These are phyloP conservation scores for Mangifera indica DNA, from an alignment of 345 rosid genomes.

Conservation along the genomic window DNA sequence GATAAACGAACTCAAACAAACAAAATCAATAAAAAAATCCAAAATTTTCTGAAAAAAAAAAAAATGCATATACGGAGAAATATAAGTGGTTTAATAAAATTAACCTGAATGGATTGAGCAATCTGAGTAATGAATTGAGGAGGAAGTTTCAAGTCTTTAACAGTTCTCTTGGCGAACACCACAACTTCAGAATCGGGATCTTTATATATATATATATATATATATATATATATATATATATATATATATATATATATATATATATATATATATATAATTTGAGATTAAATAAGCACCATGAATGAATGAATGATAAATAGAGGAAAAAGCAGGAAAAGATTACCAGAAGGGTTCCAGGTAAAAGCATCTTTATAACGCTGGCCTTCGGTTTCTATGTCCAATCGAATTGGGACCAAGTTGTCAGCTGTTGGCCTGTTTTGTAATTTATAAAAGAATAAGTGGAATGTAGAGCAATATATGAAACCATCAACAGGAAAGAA, in stretches of 20 bases:
- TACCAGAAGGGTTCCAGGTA: conserved; percentile 97
- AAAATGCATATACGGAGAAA: not conserved
- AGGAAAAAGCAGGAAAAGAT: not conserved
- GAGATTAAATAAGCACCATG: not conserved
- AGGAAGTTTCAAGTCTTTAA: conserved; percentile 90
- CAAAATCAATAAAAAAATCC: not conserved
- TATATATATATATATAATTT: too few relatives aligned
- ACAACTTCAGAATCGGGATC: conserved; percentile 91
- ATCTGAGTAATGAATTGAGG: conserved; percentile 76
- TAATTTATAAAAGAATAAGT: not conserved
- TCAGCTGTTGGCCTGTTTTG: conserved; percentile 75
- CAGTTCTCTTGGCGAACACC: conserved; percentile 82
- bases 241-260: too few relatives aligned
- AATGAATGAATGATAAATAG: not conserved
- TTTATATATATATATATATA: too few relatives aligned
- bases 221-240: too few relatives aligned
- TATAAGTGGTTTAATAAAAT: too few relatives aligned
- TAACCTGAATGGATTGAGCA: conserved; percentile 89
- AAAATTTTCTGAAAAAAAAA: not conserved
- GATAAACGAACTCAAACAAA: conserved; percentile 16
- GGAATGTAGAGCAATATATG: not conserved
- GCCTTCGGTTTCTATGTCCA: conserved; percentile 89
- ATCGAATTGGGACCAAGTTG: conserved; percentile 82
- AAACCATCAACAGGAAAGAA: not conserved
- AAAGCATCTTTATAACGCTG: conserved; percentile 87